A percentile compares a stretch with the other conserved stretches of the same genome.
Conservation (phyloP, 306 rosid species). For the Pterocarpus macrocarpus region DNA sequence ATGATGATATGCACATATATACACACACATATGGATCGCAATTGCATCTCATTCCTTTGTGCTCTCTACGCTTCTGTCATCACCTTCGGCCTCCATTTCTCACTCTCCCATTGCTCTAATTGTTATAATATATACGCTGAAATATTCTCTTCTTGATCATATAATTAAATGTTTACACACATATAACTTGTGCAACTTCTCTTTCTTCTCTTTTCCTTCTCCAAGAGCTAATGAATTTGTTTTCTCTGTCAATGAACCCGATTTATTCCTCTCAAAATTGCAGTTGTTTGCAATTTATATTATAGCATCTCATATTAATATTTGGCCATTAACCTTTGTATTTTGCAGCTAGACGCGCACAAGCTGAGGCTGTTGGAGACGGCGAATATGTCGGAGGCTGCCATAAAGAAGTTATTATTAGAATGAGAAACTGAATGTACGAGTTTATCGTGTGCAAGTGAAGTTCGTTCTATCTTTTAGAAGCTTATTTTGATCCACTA, state of each 20-base stretch:
- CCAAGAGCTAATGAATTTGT: not conserved
- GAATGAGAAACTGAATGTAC: conserved; percentile 19
- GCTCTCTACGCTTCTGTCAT: conserved; percentile 72
- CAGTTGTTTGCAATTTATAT: not conserved
- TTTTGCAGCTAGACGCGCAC: conserved; percentile 14
- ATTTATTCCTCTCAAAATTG: not conserved
- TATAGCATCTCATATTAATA: too few relatives aligned
- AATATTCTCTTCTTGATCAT: too few relatives aligned
- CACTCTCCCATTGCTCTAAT: conserved; percentile 4
- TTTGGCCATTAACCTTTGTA: not conserved
- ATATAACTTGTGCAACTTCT: not conserved
- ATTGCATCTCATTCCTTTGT: conserved; percentile 59
- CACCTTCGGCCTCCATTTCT: conserved; percentile 45
- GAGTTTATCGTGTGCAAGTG: conserved; percentile 1
- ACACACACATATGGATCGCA: not conserved
- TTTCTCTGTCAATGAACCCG: not conserved
- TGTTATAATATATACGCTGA: too few relatives aligned
- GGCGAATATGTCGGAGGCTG: not conserved
- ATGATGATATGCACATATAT: conserved; percentile 53
- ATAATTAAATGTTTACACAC: not conserved
- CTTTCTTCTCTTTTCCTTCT: not conserved
- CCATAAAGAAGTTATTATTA: not conserved
- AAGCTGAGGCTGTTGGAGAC: not conserved
- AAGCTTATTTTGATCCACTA: conserved; percentile 7
- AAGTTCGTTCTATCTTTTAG: conserved; percentile 20